Evolutionary conservation across 208 protist species (phyloP).

Genomic region (Acanthamoeba healyi): DNA sequence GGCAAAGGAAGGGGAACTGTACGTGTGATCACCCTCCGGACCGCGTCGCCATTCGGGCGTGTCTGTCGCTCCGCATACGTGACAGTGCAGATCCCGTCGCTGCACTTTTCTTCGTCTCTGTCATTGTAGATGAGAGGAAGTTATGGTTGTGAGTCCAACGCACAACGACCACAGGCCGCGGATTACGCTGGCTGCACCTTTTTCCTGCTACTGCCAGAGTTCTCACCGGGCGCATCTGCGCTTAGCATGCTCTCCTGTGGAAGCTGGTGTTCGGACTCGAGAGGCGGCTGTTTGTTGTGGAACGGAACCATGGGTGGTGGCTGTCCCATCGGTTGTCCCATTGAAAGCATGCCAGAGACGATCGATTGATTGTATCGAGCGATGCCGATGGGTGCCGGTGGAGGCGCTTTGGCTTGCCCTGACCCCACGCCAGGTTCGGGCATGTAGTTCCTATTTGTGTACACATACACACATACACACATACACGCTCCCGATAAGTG

Average conservation of each 20-base stretch:
- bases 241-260: not conserved
- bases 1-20: not conserved
- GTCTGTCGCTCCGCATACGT: constrained; percentile 63
- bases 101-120: constrained; percentile 79
- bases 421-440: not conserved
- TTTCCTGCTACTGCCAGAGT: not conserved
- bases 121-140: not conserved
- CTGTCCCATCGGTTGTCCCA: not conserved
- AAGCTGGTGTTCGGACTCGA: not conserved
- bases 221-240: not conserved
- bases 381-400: not conserved
- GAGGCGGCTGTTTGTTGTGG: not conserved
- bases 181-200: not conserved
- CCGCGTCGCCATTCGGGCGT: constrained; percentile 74
- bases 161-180: not conserved
- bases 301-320: not conserved
- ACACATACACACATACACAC: not conserved
- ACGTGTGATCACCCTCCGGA: constrained; percentile 73
- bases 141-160: not conserved
- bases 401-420: not conserved
- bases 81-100: constrained; percentile 79
- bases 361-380: constrained; percentile 55
- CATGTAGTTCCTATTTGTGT: not conserved
- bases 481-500: not conserved
- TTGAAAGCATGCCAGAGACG: constrained; percentile 42